These are phyloP conservation scores for Physcomitrellopsis africana DNA, from an alignment of 225 moss, liverwort and hornwort species.

Conservation along the genomic window DNA sequence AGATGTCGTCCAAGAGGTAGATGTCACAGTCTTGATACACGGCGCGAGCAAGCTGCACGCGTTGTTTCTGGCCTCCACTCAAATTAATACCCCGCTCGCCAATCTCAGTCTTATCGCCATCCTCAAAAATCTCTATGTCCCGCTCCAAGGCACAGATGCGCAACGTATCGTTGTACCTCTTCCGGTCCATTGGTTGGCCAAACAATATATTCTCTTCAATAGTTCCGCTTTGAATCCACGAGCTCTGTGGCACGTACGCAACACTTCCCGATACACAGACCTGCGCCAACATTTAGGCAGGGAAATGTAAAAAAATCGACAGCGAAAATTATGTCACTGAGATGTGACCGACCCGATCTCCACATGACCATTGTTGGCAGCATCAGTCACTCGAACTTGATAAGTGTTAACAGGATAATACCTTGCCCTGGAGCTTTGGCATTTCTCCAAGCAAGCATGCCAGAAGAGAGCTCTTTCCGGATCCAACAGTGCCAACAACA, in stretches of 20 bases:
- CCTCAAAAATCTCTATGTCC: constrained; percentile 62
- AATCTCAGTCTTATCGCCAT: constrained; percentile 74
- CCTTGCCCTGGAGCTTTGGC: constrained; percentile 70
- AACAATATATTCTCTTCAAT: constrained; percentile 82
- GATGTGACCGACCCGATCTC: too few species aligned
- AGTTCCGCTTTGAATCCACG: constrained; percentile 91
- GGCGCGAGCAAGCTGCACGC: constrained; percentile 91
- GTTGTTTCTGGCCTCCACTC: constrained; percentile 94
- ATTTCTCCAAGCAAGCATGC: constrained; percentile 86
- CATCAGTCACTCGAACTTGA: too few species aligned
- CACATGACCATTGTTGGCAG: too few species aligned
- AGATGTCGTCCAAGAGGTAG: constrained; percentile 82
- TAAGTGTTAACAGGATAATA: constrained; percentile 14
- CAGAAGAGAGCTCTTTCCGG: constrained; percentile 87
- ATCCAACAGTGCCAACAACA: constrained; percentile 81
- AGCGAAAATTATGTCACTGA: too few species aligned
- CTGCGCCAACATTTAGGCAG: constrained; percentile 37
- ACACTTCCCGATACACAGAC: constrained; percentile 69
- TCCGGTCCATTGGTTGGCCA: constrained; percentile 64
- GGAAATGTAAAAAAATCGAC: not conserved
- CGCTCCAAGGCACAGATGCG: constrained; percentile 69
- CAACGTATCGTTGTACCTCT: constrained; percentile 64
- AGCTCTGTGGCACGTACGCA: constrained; percentile 81
- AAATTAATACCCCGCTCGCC: constrained; percentile 93
- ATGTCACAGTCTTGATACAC: constrained; percentile 81